Base-by-base conservation (phyloP, 495 filamentous ascomycete species). In the Staphylotrichum longicolle region DNA sequence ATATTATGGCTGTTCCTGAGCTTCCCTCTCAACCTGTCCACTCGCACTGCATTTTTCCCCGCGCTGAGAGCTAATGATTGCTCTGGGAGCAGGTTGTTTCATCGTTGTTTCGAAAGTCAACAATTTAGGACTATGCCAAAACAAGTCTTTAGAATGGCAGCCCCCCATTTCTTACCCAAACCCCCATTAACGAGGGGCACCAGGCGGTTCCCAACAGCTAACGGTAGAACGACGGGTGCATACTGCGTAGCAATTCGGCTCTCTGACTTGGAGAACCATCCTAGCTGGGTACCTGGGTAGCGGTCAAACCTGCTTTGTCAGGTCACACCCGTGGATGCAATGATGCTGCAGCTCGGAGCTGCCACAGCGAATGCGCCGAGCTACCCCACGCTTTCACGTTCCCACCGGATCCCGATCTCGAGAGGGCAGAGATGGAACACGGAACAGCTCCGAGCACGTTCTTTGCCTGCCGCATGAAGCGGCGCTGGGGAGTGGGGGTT, bases 1-100 rank as follows among this genome's bases (percentile, higher is more conserved):
- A 72, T 39, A 61, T 27, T 51, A 48, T 67, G 66, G 70, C 64
- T 61, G 51, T 59, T 46, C 40, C 70, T 72, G 70, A 72, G 61
- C 62, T 46, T 51, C 30, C 42, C 37, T 44, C 32, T 15, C 41
- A 7, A 35, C 12, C 34, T 11, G 34, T 37, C 7, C 20, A 5
- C 34, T 2, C 33, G 27, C 54, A 37, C 45, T 40, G 11, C 48
- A 44, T 40, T 3, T 14, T 47, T 37, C 58, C 12, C 39, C 33
- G 15, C 2, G 5, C 20, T 4, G 30, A 53, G 45, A 55, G 68
- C 65, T 70, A 66, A 68, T 53, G 12, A 37, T 60, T 0, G 20
- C 20, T 50, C 32, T 58, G 40, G 42, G 54, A 12, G 37, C 53
- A 55, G 53, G n/a, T 27, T 27, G 20, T 27, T 27, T 27, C 20